Evolutionary conservation across 306 rosid genomes (phyloP), one percentile per base, ranked within the genome.

Genomic region (Lotus japonicus): DNA sequence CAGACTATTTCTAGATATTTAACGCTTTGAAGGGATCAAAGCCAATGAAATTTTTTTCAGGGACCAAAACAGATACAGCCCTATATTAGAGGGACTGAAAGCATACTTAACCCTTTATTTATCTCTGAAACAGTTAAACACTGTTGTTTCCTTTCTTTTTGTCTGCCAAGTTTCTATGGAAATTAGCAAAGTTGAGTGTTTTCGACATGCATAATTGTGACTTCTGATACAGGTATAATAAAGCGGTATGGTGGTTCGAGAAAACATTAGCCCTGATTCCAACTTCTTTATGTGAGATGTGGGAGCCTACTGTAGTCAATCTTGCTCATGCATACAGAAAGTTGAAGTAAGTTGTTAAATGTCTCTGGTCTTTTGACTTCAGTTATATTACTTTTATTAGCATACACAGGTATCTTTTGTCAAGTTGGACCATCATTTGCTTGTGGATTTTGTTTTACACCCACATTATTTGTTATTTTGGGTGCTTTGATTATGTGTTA

Each of bases 251-350:
- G 85, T 94, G 95, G 96, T 87, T 94, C 38, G 95, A 94, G 89
- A 88, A 88, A 85, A 88, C 99, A 31, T 77, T 88, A 86, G 84
- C 90, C 17, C 87, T 75, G 58, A 78, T 94, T 70, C 92, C 96
- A 62, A 82, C 95, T 31, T 61, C 96, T 78, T 74, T 90, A 74
- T 72, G 89, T 76, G 97, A 90, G 81, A 84, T 84, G 88, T 90
- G 96, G 99, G 99, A 94, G 68, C 94, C 99, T 1, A 88, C 99
- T 21, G 81, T 94, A 17, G 95, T 94, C 68, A 90, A 94, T 80
- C 87, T 90, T 11, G 97, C 99, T 62, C 99, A 94, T 81, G 90
- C 94, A 1, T 94, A 79, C 89, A 74, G 99, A 73, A 94, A 94
- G 72, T 60, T 90, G 79, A 90, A 87, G 99, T 90, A 86, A 33